Evolutionary conservation across 2,329 filamentous ascomycete species (phyloP).

Genomic region (Curvularia sp.): DNA sequence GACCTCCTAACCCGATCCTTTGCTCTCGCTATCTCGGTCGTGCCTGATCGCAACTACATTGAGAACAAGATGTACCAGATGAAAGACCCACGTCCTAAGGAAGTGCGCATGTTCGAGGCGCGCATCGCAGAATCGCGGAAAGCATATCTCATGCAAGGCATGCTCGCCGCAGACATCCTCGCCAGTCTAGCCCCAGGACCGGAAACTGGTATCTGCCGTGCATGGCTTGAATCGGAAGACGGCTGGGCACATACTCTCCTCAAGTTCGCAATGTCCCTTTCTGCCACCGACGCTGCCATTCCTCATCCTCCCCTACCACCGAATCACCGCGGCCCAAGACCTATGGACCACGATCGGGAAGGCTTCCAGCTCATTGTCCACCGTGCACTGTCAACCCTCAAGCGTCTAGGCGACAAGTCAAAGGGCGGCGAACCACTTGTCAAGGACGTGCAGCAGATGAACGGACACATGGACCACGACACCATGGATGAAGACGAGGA

Average conservation of each 20-base stretch:
- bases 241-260: constrained; percentile 84
- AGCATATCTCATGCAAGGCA: constrained; percentile 88
- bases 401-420: constrained; percentile 56
- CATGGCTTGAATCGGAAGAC: constrained; percentile 84
- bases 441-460: constrained; percentile 35
- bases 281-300: constrained; percentile 38
- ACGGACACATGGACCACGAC: constrained; percentile 35
- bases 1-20: constrained; percentile 89
- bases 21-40: constrained; percentile 80
- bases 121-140: constrained; percentile 82
- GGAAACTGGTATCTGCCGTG: constrained; percentile 75
- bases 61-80: constrained; percentile 54
- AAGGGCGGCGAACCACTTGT: constrained; percentile 47
- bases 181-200: constrained; percentile 74
- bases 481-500: constrained; percentile 37
- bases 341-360: constrained; percentile 45
- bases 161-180: constrained; percentile 88
- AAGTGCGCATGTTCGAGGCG: constrained; percentile 54
- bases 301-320: constrained; percentile 38
- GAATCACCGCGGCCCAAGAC: constrained; percentile 41
- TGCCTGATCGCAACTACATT: constrained; percentile 71
- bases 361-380: constrained; percentile 53
- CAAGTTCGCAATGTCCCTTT: constrained; percentile 73
- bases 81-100: constrained; percentile 55
- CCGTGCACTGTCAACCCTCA: constrained; percentile 57